Evolutionary conservation across 1,284 basidiomycete species (phyloP), one percentile per base, ranked within the genome.

Genomic region (Athelia sp.): DNA sequence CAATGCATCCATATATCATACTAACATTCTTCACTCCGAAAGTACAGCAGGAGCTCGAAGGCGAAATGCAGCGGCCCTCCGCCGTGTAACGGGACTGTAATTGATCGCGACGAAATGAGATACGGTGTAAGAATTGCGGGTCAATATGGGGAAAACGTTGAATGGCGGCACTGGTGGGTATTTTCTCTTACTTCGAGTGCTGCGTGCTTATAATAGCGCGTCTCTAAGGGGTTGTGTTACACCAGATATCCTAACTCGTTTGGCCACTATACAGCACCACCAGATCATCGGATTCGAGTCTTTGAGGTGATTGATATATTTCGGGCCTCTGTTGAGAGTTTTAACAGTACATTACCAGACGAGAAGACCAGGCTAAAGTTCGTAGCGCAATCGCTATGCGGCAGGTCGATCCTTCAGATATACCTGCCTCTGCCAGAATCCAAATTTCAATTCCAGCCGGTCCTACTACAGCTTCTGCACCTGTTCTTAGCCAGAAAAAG

Each of bases 91-190:
- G 81, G 78, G 19, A 67, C 76, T 0, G 48, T 59, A 1, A 77
- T 90, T 36, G 67, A 71, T 17, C 62, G 73, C 13, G 84, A 82
- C 2, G 72, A 69, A 13, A 64, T 90, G 52, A 70, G 87, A 19
- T 88, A 89, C 54, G 87, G 87, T 0, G 64, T 69, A 45, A 71
- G 73, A 2, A 63, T 61, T 3, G 58, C 59, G 10, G 68, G 61
- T n/a, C 64, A 73, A 43, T 79, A 72, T 49, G 79, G 81, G 44
- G 82, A 87, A 60, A 76, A 72, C 0, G 76, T 88, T 2, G 74
- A 82, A 61, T 89, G 86, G 86, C 69, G 78, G 35, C 86, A 90
- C 58, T 89, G 87, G 87, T 87, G 62, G 56, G 66, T 54, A 38
- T 35, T 46, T 45, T n/a, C 18, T 10, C 4, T 13, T 4, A 13